phyloP scores from a whole-genome alignment of 2,329 filamentous ascomycete genomes.

The Sporothrix variecibatus region DNA sequence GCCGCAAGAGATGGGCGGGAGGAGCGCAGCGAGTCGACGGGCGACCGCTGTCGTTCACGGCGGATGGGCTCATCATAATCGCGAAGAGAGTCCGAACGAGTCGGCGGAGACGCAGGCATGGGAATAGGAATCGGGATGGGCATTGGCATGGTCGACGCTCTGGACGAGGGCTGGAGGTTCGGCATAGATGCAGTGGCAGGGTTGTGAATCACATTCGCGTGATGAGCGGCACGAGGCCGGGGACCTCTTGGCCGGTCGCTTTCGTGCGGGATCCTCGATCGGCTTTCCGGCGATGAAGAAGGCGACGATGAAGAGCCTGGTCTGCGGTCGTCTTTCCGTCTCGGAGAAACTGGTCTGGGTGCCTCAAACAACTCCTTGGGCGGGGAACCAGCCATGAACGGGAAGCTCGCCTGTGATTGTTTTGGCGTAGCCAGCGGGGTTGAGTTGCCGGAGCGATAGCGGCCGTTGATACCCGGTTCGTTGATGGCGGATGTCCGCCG shows the following conservation, averaged over 20 bases:
- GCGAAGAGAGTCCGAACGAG: background rate
- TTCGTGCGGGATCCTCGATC: conserved; percentile 6
- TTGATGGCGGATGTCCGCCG: conserved; percentile 30
- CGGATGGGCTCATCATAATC: conserved; percentile 10
- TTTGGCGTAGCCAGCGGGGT: conserved; percentile 41
- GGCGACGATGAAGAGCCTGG: conserved; percentile 37
- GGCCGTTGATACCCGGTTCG: conserved; percentile 24
- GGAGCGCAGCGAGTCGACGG: conserved; percentile 19
- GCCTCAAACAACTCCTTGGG: conserved; percentile 14
- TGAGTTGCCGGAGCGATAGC: conserved; percentile 40
- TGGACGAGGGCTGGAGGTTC: conserved; percentile 14
- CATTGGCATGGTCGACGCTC: conserved; percentile 15
- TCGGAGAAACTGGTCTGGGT: conserved; percentile 10
- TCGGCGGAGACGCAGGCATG: conserved; percentile 12
- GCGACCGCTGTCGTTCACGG: conserved; percentile 25
- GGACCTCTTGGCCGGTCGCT: conserved; percentile 30
- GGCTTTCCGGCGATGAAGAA: conserved; percentile 37
- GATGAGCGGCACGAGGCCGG: conserved; percentile 34
- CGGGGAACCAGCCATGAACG: background rate
- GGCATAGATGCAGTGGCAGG: conserved; percentile 12
- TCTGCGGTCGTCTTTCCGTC: conserved; percentile 32
- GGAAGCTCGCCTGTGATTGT: conserved; percentile 30
- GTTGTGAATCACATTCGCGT: conserved; percentile 36
- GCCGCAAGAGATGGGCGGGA: conserved; percentile 10
- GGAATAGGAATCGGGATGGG: conserved; percentile 24